Percentiles rank a stretch among this genome's conserved stretches.
Conservation (phyloP, 1,139 yeast genomes). For the Geotrichum siamense region DNA sequence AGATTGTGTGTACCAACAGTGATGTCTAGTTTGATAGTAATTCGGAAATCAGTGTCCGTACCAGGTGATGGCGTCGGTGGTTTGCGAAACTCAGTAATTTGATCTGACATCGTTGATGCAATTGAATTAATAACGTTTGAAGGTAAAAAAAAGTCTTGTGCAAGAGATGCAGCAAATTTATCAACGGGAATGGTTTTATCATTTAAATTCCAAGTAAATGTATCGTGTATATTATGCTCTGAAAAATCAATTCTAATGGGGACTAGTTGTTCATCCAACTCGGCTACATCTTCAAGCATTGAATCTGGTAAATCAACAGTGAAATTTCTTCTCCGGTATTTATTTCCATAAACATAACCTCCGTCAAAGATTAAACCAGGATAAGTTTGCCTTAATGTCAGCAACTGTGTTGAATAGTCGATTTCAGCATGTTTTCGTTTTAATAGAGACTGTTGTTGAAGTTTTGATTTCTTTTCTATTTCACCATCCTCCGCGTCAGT, state of each 20-base stretch:
- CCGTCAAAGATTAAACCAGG: constrained; percentile 84
- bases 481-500: constrained; percentile 40
- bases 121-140: constrained; percentile 46
- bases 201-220: constrained; percentile 80
- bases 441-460: constrained; percentile 17
- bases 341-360: constrained; percentile 93
- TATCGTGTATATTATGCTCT: constrained; percentile 73
- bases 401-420: constrained; percentile 33
- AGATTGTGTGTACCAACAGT: constrained; percentile 84
- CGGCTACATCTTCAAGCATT: constrained; percentile 38
- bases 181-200: constrained; percentile 62
- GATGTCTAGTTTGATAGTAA: constrained; percentile 74
- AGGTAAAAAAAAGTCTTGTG: constrained; percentile 59
- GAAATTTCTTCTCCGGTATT: constrained; percentile 48
- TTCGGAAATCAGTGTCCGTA: constrained; percentile 38
- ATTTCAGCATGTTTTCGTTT: constrained; percentile 25
- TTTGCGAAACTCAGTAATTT: constrained; percentile 65
- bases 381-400: constrained; percentile 37
- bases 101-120: constrained; percentile 60
- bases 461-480: constrained; percentile 22
- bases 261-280: constrained; percentile 52
- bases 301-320: constrained; percentile 35
- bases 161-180: constrained; percentile 58
- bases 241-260: constrained; percentile 92
- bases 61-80: constrained; percentile 30